Evolutionary conservation across 169 alveolate genomes (phyloP).

Genomic region (Plasmodium gonderi): DNA sequence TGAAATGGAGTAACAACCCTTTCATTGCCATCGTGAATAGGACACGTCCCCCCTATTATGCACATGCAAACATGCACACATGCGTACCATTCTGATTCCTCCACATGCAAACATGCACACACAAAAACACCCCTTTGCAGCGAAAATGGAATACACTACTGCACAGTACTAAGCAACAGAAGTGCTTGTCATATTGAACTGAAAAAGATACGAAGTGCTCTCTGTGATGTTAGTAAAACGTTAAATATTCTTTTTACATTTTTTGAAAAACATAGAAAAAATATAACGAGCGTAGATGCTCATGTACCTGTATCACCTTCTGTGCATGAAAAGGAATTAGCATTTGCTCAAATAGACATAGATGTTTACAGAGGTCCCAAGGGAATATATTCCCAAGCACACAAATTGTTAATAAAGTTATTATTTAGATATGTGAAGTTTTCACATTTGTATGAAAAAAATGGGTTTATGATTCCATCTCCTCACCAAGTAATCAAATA

Average conservation of each 20-base stretch:
- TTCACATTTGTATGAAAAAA: neutral
- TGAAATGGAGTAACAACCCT: no score
- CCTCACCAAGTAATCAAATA: slow-evolving; percentile 10
- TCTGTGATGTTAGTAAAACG: slow-evolving; percentile 33
- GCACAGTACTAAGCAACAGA: slow-evolving; percentile 39
- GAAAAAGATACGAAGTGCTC: slow-evolving; percentile 39
- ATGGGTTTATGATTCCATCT: slow-evolving; percentile 22
- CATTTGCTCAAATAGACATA: slow-evolving; percentile 14
- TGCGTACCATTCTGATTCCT: neutral
- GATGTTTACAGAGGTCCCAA: slow-evolving; percentile 22
- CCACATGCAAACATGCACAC: no score
- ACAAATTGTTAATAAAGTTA: slow-evolving; percentile 20
- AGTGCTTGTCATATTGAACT: slow-evolving; percentile 50
- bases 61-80: no score
- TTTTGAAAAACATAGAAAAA: slow-evolving; percentile 30
- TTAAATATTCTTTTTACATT: slow-evolving; percentile 7
- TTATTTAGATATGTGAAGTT: slow-evolving; percentile 45
- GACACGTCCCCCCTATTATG: no score
- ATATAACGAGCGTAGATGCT: neutral
- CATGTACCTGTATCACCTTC: neutral
- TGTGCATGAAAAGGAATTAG: neutral
- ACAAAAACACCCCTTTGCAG: neutral
- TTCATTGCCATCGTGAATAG: no score
- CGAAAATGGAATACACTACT: slow-evolving; percentile 30
- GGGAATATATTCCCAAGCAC: slow-evolving; percentile 43